A percentile compares a stretch with the other conserved stretches of the same genome.
Conservation (phyloP, 768 basidiomycete species). For the Pleurotus ostreatus region DNA sequence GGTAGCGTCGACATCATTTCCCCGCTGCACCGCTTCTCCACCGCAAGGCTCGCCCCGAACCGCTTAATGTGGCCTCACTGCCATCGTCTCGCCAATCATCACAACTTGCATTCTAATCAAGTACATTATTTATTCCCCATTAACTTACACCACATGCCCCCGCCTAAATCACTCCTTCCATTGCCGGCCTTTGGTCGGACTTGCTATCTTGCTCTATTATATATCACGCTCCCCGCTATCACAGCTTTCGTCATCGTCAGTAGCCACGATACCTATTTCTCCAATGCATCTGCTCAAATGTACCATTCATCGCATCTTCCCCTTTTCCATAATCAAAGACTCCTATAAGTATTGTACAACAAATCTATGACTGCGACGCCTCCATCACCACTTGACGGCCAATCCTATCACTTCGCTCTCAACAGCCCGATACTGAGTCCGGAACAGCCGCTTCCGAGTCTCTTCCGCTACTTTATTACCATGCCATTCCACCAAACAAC, state of each 20-base stretch:
- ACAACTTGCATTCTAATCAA: too few species aligned
- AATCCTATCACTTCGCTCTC: conserved; percentile 80
- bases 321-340: neutral
- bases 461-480: conserved; percentile 38
- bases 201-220: conserved; percentile 4
- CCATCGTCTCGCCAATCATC: too few species aligned
- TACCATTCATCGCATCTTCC: neutral
- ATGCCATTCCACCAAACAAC: conserved; percentile 20
- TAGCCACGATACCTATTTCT: neutral
- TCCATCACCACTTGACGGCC: conserved; percentile 63
- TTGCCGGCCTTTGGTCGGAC: neutral
- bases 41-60: neutral
- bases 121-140: too few species aligned
- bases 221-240: neutral
- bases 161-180: neutral
- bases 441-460: conserved; percentile 46
- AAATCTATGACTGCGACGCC: neutral
- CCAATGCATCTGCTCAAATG: neutral
- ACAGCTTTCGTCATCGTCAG: neutral
- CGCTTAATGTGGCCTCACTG: neutral
- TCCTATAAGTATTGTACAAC: neutral
- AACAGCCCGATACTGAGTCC: conserved; percentile 82
- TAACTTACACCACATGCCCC: neutral
- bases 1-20: conserved; percentile 16
- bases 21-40: conserved; percentile 6